These are phyloP conservation scores for Tolypocladium guangdongense DNA, from an alignment of 2,329 filamentous ascomycete species.

Conservation along the genomic window DNA sequence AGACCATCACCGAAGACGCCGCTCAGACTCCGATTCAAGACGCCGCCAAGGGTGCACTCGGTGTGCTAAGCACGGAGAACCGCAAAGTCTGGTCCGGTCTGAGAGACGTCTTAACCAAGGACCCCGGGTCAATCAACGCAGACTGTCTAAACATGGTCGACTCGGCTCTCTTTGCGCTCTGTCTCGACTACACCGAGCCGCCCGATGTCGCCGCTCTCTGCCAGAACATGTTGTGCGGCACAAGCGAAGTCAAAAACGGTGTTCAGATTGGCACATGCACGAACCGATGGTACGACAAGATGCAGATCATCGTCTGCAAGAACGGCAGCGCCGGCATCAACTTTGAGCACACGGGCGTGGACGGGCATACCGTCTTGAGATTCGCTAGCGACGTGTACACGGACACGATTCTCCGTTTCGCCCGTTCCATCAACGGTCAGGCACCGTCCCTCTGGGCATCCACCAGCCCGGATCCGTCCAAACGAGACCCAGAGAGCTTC, in stretches of 20 bases:
- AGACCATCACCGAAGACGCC: slow-evolving; percentile 87
- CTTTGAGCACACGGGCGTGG: slow-evolving; percentile 96
- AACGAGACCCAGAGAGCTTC: slow-evolving; percentile 82
- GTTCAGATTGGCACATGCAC: slow-evolving; percentile 97
- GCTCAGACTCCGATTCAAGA: slow-evolving; percentile 83
- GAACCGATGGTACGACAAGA: slow-evolving; percentile 97
- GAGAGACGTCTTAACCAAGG: slow-evolving; percentile 75
- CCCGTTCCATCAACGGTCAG: slow-evolving; percentile 87
- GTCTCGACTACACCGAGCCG: slow-evolving; percentile 86
- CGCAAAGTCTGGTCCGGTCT: slow-evolving; percentile 91
- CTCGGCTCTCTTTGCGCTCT: slow-evolving; percentile 84
- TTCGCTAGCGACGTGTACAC: slow-evolving; percentile 97
- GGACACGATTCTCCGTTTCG: slow-evolving; percentile 92
- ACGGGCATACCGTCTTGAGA: slow-evolving; percentile 90
- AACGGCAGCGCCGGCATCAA: slow-evolving; percentile 98
- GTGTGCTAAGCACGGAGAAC: slow-evolving; percentile 92
- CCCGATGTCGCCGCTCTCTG: slow-evolving; percentile 73
- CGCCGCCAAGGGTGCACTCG: slow-evolving; percentile 87
- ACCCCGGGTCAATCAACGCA: slow-evolving; percentile 85
- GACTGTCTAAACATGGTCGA: slow-evolving; percentile 95
- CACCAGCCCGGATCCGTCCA: slow-evolving; percentile 81
- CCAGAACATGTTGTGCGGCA: slow-evolving; percentile 97
- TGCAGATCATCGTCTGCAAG: slow-evolving; percentile 98
- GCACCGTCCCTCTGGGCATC: slow-evolving; percentile 89
- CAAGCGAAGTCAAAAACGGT: slow-evolving; percentile 80